These are phyloP conservation scores for Trametes sp. DNA, from an alignment of 1,284 basidiomycete species.

Conservation along the genomic window DNA sequence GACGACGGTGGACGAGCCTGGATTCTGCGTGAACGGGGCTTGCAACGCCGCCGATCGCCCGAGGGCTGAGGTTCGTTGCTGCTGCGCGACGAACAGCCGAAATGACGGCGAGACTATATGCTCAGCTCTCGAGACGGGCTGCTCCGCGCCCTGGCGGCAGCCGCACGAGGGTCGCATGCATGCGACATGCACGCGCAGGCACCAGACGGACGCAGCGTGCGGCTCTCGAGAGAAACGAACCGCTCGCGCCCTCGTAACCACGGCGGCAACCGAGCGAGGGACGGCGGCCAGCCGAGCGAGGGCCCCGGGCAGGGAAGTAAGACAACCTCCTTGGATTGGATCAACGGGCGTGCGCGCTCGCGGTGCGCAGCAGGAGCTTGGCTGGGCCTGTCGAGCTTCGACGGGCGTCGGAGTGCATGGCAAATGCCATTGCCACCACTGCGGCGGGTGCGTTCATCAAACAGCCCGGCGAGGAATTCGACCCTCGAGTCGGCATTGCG, in stretches of 20 bases:
- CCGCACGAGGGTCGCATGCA: background rate
- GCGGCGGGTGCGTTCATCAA: background rate
- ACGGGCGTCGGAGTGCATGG: conserved; percentile 4
- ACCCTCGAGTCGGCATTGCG: conserved; percentile 19
- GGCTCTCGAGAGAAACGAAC: background rate
- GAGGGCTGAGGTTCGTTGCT: conserved; percentile 6
- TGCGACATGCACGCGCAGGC: background rate
- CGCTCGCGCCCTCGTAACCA: conserved; percentile 19
- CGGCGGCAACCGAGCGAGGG: conserved; percentile 9
- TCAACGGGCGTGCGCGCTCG: conserved; percentile 2
- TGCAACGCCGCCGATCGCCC: conserved; percentile 4
- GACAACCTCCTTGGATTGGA: conserved; percentile 2
- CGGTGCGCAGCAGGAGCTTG: conserved; percentile 19
- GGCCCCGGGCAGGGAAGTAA: conserved; percentile 7
- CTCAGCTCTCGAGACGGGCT: background rate
- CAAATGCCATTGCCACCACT: background rate
- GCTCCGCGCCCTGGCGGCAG: background rate
- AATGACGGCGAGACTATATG: conserved; percentile 14
- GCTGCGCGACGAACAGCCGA: conserved; percentile 18
- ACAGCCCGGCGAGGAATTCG: no score
- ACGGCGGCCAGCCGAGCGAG: conserved; percentile 1
- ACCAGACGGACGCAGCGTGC: conserved; percentile 1
- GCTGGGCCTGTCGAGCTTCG: conserved; percentile 13
- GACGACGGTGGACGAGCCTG: background rate
- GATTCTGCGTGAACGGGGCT: background rate